A percentile compares a stretch with the other conserved stretches of the same genome.
Evolutionary conservation across 1,284 basidiomycete genomes (phyloP).

Genomic region (Sphagnurus paluster): DNA sequence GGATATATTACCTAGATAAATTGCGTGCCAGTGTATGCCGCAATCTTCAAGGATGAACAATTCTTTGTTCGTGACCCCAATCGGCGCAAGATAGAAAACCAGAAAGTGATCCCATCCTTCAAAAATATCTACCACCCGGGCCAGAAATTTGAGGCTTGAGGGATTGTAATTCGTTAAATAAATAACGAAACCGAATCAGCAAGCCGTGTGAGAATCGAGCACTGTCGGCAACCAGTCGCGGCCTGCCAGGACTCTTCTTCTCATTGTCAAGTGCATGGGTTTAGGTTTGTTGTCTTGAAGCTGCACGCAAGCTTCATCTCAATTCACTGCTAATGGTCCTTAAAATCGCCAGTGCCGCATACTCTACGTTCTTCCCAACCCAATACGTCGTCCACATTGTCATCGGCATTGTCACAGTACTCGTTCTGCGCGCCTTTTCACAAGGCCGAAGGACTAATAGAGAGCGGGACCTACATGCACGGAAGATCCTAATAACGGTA

Average conservation of each 20-base stretch:
- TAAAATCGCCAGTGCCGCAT: slow-evolving; percentile 32
- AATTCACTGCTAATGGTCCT: slow-evolving; percentile 37
- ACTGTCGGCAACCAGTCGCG: background rate
- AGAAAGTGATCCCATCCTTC: too few relatives aligned
- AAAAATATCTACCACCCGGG: too few relatives aligned
- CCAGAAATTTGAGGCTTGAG: too few relatives aligned
- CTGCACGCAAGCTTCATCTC: background rate
- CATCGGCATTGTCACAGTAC: slow-evolving; percentile 40
- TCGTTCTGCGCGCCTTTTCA: slow-evolving; percentile 54
- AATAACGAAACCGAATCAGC: too few relatives aligned
- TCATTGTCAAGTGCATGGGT: too few relatives aligned
- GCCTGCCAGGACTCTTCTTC: background rate
- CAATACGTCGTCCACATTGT: slow-evolving; percentile 47
- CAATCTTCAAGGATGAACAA: too few relatives aligned
- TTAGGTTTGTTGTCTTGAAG: background rate
- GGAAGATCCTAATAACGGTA: slow-evolving; percentile 70
- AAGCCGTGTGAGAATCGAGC: too few relatives aligned
- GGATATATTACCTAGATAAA: too few relatives aligned
- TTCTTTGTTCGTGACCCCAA: too few relatives aligned
- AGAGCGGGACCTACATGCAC: slow-evolving; percentile 71
- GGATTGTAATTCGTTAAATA: too few relatives aligned
- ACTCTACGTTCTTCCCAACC: slow-evolving; percentile 34
- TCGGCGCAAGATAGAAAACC: too few relatives aligned
- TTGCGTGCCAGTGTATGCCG: too few relatives aligned
- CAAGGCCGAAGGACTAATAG: slow-evolving; percentile 69